Evolutionary conservation across 495 filamentous ascomycete species (phyloP).

Genomic region (Amorphotheca resinae): DNA sequence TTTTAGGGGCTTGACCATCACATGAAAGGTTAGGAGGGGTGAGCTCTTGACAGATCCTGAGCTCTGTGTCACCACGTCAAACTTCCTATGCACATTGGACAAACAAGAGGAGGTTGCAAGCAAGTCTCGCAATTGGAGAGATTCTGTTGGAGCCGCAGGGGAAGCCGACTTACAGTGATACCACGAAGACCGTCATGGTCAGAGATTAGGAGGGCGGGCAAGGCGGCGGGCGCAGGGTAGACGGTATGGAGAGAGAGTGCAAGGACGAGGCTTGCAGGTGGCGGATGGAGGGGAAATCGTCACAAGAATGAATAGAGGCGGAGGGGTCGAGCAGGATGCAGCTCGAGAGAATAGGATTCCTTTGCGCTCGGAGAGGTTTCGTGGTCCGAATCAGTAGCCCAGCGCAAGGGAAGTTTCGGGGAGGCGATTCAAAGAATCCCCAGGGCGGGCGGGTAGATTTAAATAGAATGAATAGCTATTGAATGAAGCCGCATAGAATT

Average conservation of each 20-base stretch:
- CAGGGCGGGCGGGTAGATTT: no score
- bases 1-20: not conserved
- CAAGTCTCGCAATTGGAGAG: no score
- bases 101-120: not conserved
- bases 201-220: conserved; percentile 8
- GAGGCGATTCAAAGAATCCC: no score
- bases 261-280: not conserved
- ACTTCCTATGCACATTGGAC: not conserved
- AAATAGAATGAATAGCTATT: no score
- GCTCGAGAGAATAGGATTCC: conserved; percentile 9
- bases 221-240: conserved; percentile 12
- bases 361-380: conserved; percentile 5
- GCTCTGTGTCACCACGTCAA: not conserved
- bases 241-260: conserved; percentile 4
- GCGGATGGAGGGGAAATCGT: not conserved
- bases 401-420: no score
- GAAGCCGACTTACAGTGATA: conserved; percentile 55
- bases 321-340: not conserved
- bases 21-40: not conserved
- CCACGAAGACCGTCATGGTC: conserved; percentile 73
- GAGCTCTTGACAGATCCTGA: no score
- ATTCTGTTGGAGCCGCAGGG: not conserved
- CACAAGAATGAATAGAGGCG: not conserved
- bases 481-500: no score
- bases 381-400: no score